Evolutionary conservation across 768 basidiomycete species (phyloP), one percentile per base, ranked within the genome.

Genomic region (Pulveroboletus ravenelii): DNA sequence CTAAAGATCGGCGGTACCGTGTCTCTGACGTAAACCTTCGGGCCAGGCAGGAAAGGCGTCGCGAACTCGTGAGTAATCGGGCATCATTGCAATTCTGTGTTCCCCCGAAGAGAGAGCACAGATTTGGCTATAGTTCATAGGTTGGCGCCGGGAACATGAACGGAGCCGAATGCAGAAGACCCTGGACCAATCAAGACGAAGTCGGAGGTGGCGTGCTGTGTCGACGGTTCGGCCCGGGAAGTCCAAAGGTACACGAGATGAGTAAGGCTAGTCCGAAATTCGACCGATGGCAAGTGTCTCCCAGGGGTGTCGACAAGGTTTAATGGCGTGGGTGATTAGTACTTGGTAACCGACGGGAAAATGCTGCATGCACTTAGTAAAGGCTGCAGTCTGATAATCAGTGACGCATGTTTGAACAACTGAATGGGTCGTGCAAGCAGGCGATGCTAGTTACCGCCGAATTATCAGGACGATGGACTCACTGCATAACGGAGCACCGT

Each of bases 391-490:
- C n/a, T 37, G 17, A 3, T 39, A 5, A 40, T 41, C 37, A 20
- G 13, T 20, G 3, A 20, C 51, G 37, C 51, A 49, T 43, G 63
- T 62, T 52, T 43, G 47, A 30, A 23, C 36, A n/a, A 18, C 6
- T 41, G 43, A 25, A 40, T 7, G 14, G 39, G 40, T 41, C 39
- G 36, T 43, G 45, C 30, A 20, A n/a, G 37, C 23, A 35, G 36
- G 50, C 57, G 45, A 59, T 59, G 56, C 34, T 41, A 5, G 40
- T 41, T 47, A 53, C 29, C 20, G 40, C 53, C 58, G 48, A 48
- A 35, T 47, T 40, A 37, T 50, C 14, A 31, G 51, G 25, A 37
- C n/a, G 18, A 20, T 18, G 17, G 10, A 37, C 12, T 38, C 12
- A 38, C 37, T 38, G 37, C 12, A 27, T 27, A 29, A 17, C 27